Conservation (phyloP, 148 eudicot genomes). For the Rhododendron ovatum region DNA sequence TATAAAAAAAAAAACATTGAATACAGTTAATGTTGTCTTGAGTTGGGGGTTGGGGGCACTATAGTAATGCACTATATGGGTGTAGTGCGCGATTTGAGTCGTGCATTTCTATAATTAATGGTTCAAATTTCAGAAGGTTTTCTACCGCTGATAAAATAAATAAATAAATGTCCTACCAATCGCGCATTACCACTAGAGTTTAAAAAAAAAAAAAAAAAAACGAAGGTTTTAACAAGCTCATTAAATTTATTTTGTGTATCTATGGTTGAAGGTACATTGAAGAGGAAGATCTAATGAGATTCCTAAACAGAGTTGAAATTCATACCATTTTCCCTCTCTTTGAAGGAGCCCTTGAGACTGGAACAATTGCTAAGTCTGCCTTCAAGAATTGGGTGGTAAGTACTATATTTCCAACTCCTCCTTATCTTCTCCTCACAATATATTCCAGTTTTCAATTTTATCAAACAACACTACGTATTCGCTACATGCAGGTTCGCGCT, state of each 20-base stretch:
- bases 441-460: no score
- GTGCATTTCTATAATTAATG: no score
- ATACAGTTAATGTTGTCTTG: no score
- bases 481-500: constrained; percentile 40
- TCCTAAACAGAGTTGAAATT: constrained; percentile 53
- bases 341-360: constrained; percentile 74
- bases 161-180: no score
- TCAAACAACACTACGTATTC: neutral
- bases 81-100: no score
- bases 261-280: constrained; percentile 51
- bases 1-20: no score
- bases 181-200: no score
- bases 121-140: no score
- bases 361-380: constrained; percentile 60
- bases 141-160: no score
- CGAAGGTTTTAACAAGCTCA: neutral
- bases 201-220: neutral
- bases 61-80: no score
- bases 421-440: neutral
- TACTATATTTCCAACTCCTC: neutral
- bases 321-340: constrained; percentile 63
- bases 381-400: constrained; percentile 76
- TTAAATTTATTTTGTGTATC: neutral
- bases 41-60: no score
- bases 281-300: constrained; percentile 63